These are phyloP conservation scores for Phanerochaete carnosa DNA, from an alignment of 768 basidiomycete genomes.

Conservation along the genomic window DNA sequence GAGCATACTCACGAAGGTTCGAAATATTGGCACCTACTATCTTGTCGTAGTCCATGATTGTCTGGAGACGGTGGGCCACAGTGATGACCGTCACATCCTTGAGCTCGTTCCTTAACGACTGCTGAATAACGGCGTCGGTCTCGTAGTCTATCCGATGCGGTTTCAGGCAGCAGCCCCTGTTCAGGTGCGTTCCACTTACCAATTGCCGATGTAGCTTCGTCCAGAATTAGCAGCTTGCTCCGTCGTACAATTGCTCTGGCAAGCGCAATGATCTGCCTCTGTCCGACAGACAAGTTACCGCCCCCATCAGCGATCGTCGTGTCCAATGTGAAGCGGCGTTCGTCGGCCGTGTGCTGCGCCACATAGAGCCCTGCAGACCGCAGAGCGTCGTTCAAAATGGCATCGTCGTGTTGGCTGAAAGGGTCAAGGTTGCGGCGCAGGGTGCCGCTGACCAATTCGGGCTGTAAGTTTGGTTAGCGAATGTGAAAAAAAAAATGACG, in stretches of 20 bases:
- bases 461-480: conserved; percentile 22
- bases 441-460: conserved; percentile 52
- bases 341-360: conserved; percentile 33
- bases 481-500: no score
- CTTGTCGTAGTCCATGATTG: conserved; percentile 60
- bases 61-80: conserved; percentile 55
- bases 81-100: conserved; percentile 49
- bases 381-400: conserved; percentile 44
- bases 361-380: conserved; percentile 44
- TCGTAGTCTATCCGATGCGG: conserved; percentile 40
- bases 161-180: not conserved
- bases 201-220: conserved; percentile 52
- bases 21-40: conserved; percentile 39
- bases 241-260: conserved; percentile 54
- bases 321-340: conserved; percentile 40
- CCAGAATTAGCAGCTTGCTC: conserved; percentile 55
- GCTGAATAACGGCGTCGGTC: conserved; percentile 56
- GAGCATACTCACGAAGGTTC: not conserved
- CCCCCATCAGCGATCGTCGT: conserved; percentile 40
- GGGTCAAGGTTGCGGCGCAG: conserved; percentile 59
- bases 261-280: conserved; percentile 60
- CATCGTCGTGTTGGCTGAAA: conserved; percentile 52
- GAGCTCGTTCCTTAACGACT: conserved; percentile 46
- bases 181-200: conserved; percentile 21
- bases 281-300: conserved; percentile 49